These are phyloP conservation scores for sweet orange (Citrus sinensis) DNA, from an alignment of 345 rosid genomes.

Conservation along the genomic window DVS_A1.0 CM039163.1:32184001-32184500, in stretches of 20 bases:
- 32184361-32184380: neutral
- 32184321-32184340: neutral
- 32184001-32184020: neutral
- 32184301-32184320: neutral
- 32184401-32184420: neutral
- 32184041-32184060: neutral
- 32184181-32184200: conserved; percentile 80
- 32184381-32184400: too few relatives aligned
- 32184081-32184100: neutral
- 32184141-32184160: conserved; percentile 92
- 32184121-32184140: conserved; percentile 29
- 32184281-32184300: neutral
- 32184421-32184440: neutral
- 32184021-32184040: neutral
- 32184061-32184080: neutral
- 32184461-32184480: conserved; percentile 85
- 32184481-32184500: neutral
- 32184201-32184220: conserved; percentile 53
- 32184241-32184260: conserved; percentile 92
- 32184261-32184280: neutral
- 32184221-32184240: conserved; percentile 61
- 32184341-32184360: neutral
- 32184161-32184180: conserved; percentile 97
- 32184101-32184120: neutral
- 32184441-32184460: conserved; percentile 70